phyloP scores from a whole-genome alignment of 2,329 filamentous ascomycete species.

The Akanthomyces lecanii region DNA sequence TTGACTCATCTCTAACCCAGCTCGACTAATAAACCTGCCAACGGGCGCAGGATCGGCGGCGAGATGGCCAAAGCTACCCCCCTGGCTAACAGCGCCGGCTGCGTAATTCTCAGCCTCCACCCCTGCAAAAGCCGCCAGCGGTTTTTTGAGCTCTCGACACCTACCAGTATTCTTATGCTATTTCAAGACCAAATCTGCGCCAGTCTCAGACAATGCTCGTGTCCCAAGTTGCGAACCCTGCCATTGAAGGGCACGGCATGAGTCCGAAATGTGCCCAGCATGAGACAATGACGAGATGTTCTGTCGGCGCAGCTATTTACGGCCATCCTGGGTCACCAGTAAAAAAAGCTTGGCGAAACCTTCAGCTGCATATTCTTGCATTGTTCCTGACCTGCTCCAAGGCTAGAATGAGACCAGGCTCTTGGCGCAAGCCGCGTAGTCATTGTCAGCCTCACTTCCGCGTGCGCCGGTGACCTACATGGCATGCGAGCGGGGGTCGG shows the following conservation, averaged over 20 bases:
- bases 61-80: not conserved
- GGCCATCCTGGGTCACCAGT: not conserved
- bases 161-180: not conserved
- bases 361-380: not conserved
- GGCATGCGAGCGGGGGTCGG: constrained; percentile 4
- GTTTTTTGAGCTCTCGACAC: constrained; percentile 1
- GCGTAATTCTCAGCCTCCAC: not conserved
- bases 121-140: not conserved
- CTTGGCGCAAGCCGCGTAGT: not conserved
- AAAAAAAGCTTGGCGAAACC: not conserved
- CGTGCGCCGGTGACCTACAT: constrained; percentile 1
- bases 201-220: not conserved
- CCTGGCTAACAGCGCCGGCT: not conserved
- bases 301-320: too few relatives aligned
- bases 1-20: not conserved
- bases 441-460: not conserved
- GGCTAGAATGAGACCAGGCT: not conserved
- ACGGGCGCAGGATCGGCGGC: constrained; percentile 3
- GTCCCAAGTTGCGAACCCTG: not conserved
- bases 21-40: not conserved
- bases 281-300: not conserved
- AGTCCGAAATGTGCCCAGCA: not conserved
- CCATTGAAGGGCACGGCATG: not conserved
- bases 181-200: not conserved
- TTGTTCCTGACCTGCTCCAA: not conserved